Conservation (phyloP, 2,329 filamentous ascomycete species). For the Fonsecaea nubica region DNA sequence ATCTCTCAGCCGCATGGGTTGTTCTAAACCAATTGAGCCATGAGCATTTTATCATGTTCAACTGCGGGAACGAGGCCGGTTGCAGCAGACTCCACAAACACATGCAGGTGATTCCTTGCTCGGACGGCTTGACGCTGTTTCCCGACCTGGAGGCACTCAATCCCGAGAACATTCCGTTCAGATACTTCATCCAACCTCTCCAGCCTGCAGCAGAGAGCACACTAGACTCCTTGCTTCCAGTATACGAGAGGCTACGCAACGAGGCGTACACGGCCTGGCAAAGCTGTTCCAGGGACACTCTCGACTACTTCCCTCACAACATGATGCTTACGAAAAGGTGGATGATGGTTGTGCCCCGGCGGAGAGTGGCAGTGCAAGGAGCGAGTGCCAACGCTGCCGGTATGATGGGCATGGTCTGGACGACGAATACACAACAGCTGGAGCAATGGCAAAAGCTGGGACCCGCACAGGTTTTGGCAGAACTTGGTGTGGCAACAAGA, state of each 20-base stretch:
- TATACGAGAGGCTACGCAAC: slow-evolving; percentile 4
- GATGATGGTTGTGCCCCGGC: slow-evolving; percentile 20
- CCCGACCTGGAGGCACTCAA: slow-evolving; percentile 15
- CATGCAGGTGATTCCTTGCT: slow-evolving; percentile 50
- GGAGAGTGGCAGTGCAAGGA: slow-evolving; percentile 4
- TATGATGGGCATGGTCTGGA: slow-evolving; percentile 26
- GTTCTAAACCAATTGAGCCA: slow-evolving; percentile 42
- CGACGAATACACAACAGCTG: slow-evolving; percentile 16
- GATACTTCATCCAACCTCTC: slow-evolving; percentile 12
- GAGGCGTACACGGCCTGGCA: slow-evolving; percentile 13
- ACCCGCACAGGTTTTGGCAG: slow-evolving; percentile 11
- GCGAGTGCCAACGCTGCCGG: slow-evolving; percentile 21
- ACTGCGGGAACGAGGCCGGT: slow-evolving; percentile 53
- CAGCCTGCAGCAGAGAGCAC: neutral
- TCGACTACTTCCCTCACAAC: slow-evolving; percentile 20
- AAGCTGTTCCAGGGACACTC: neutral
- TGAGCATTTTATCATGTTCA: slow-evolving; percentile 47
- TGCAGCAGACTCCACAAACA: slow-evolving; percentile 54
- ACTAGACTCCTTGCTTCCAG: neutral
- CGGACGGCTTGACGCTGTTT: slow-evolving; percentile 27
- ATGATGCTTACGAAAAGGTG: slow-evolving; percentile 21
- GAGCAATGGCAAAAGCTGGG: slow-evolving; percentile 10
- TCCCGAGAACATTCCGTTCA: slow-evolving; percentile 8
- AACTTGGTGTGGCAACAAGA: slow-evolving; percentile 11
- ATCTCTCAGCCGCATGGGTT: slow-evolving; percentile 47